Base-by-base conservation (phyloP, 1,139 yeast species). In the Blastobotrys serpentis region DNA sequence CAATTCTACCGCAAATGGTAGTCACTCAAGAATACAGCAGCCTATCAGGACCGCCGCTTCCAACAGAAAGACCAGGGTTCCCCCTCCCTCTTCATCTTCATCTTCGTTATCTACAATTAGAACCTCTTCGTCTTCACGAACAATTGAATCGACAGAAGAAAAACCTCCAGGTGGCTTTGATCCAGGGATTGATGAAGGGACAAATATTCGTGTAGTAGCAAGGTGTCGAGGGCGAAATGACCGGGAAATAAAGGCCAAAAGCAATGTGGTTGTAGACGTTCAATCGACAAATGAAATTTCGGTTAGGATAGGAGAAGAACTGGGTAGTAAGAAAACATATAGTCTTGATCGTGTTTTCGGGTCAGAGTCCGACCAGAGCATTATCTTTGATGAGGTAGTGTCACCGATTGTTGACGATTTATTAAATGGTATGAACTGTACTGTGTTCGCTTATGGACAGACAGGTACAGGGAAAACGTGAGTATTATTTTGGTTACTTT, bases 361-460 rank as follows among this genome's bases (percentile, higher is more conserved):
- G 0, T 79, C 87, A 1, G 86, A 81, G 50, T 83, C 87, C 10
- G 86, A 82, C 60, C 92, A 84, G 63, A 70, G 71, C 44, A 67
- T 76, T 56, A 61, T 84, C 0, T 84, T 79, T 56, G 77, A 79
- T 13, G 77, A 78, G 23, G 81, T 81, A 7, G 87, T 84, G 0
- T 63, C 72, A 25, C 84, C 85, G 30, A 73, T 79, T 48, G 74
- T 84, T 36, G 68, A 72, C 21, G 89, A 84, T 55, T 77, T 82
- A 63, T 56, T 82, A 45, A 67, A 70, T 38, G 88, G 88, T 7
- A 56, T 61, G 58, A 64, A 61, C 49, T 88, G 89, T 48, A 86
- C 96, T 0, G 76, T 88, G 4, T 76, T 87, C 58, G 95, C 95
- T 0, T 87, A 87, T 64, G 95, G 96, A 8, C 96, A 87, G 67